Evolutionary conservation across 163 green algal genomes (phyloP).

Genomic region (Chloromonas sp.): DNA sequence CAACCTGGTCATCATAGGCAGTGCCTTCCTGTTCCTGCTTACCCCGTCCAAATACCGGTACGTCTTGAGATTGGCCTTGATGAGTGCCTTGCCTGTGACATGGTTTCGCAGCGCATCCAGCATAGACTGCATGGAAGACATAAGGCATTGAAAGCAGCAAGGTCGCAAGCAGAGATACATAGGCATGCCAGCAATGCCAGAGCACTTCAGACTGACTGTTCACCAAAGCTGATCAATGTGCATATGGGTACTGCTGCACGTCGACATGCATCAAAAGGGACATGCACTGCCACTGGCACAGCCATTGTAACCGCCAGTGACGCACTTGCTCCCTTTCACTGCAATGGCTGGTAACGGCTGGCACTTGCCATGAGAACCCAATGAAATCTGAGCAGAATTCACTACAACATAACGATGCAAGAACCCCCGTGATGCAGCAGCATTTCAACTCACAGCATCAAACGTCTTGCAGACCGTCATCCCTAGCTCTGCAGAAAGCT

Average conservation of each 20-base stretch:
- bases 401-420: no score
- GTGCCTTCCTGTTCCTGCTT: constrained; percentile 4
- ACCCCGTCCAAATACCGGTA: constrained; percentile 59
- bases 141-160: background rate
- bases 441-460: constrained; percentile 17
- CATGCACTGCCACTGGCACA: background rate
- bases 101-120: constrained; percentile 37
- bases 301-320: no score
- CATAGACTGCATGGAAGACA: constrained; percentile 31
- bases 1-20: background rate
- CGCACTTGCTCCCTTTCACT: no score
- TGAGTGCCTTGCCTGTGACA: constrained; percentile 34
- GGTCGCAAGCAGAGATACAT: background rate
- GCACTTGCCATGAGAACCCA: background rate
- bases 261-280: background rate
- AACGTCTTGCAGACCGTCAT: constrained; percentile 43
- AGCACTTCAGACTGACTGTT: background rate
- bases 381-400: background rate
- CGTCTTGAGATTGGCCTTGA: constrained; percentile 49
- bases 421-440: background rate
- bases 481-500: constrained; percentile 38
- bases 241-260: background rate
- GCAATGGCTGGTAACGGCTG: background rate
- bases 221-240: background rate
- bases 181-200: background rate